Evolutionary conservation across 2,329 filamentous ascomycete species (phyloP), one percentile per base, ranked within the genome.

Genomic region (Clarireedia homoeocarpa): DNA sequence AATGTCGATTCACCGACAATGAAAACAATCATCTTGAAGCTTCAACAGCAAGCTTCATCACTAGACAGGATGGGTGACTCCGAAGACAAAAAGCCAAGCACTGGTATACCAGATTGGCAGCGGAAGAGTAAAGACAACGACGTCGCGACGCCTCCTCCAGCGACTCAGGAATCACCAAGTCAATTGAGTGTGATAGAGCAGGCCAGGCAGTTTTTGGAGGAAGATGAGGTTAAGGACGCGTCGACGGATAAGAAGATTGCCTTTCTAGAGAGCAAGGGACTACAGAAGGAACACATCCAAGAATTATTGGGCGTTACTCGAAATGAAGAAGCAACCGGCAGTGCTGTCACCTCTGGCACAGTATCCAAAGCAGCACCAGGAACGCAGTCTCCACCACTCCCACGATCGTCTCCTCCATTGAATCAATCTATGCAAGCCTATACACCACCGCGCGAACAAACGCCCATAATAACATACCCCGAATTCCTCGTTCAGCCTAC

Each of bases 251-350:
- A 83, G 71, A 95, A 95, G 73, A 75, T 80, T 20, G 79, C 81
- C 6, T 96, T 96, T 63, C 74, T 96, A 1, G 79, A 84, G 66
- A 82, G 81, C 51, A 96, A 96, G 70, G 89, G 89, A 3, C 74
- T 96, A 6, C 73, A 73, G 3, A 73, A 79, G 4, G 75, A 78
- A 34, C 83, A 92, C 59, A 89, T 95, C 59, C 75, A 88, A 62
- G 74, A 75, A 50, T 74, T 95, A 6, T 72, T 96, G 60, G 74
- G 70, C 7, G 59, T 66, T 6, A 53, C 65, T 1, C 56, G 62
- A 23, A 65, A 67, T 58, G n/a, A 44, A 46, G 66, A 68, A 59
- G 66, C 64, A 1, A 56, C 58, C 59, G 63, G 52, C 39, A 42
- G 36, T 39, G 23, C 6, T 40, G 42, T 5, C 24, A 26, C 10